Evolutionary conservation across 768 basidiomycete species (phyloP), one percentile per base, ranked within the genome.

Genomic region (Xanthoconium stramineum): DNA sequence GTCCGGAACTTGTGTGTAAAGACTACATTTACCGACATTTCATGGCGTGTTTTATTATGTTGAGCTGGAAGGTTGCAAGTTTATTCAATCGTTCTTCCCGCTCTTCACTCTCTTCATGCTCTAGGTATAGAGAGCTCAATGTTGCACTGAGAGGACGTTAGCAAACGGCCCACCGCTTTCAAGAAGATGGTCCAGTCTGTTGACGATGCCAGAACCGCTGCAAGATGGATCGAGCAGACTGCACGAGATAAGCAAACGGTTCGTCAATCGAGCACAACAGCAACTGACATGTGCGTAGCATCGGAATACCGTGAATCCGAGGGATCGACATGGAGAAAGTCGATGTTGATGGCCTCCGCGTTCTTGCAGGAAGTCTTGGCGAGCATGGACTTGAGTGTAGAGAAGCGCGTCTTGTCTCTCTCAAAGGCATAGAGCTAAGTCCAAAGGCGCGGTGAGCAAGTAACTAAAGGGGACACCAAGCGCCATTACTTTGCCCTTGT

Each of bases 161-260:
- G 33, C 12, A 56, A 55, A 43, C 3, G 37, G 57, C 78, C 51
- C 55, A 87, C 93, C 91, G 68, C 80, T 75, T 63, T 87, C 88
- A 10, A 92, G 73, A 10, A 95, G 81, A 73, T 94, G 81, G 68
- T 97, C 93, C 50, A 97, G 73, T 48, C 94, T 84, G 72, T 93
- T 93, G 47, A 94, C 85, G 53, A 96, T 95, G 4, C 94, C 93
- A 15, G 91, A 94, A 38, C 94, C 92, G 56, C 94, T 97, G 69
- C 96, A 99, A 36, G 95, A 98, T 13, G 96, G 96, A 69, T 99
- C 96, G 9, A 98, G 78, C 39, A 99, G 77, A 58, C 94, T 95
- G 50, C 39, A 30, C 29, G 28, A 39, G 32, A 30, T 56, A 40
- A 33, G 30, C 57, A 30, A 63, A 35, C 30, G 15, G 40, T 40